These are phyloP conservation scores for Chamaenerion angustifolium DNA, from an alignment of 345 rosid genomes.

Conservation along the genomic window DNA sequence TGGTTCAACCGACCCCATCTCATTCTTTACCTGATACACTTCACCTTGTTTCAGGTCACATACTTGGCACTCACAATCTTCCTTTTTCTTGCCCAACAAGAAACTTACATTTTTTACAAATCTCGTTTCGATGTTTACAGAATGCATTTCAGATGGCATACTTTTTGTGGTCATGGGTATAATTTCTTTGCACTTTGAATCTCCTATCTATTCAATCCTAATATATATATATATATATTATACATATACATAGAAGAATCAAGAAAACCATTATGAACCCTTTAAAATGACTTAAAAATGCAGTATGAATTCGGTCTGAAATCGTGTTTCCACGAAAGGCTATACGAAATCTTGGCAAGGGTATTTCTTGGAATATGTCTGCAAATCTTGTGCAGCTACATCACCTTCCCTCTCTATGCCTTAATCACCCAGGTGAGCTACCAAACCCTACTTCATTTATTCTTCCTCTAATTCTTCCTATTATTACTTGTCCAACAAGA, in stretches of 20 bases:
- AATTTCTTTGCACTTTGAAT: not conserved
- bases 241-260: too few relatives aligned
- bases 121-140: conserved; percentile 7
- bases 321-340: conserved; percentile 22
- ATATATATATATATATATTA: too few relatives aligned
- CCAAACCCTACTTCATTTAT: not conserved
- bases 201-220: not conserved
- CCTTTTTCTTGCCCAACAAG: not conserved
- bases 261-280: too few relatives aligned
- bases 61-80: not conserved
- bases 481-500: not conserved
- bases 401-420: conserved; percentile 32
- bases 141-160: conserved; percentile 42
- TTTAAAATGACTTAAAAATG: conserved; percentile 1
- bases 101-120: not conserved
- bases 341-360: conserved; percentile 9
- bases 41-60: conserved; percentile 29
- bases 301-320: conserved; percentile 26
- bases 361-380: conserved; percentile 16
- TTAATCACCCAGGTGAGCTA: conserved; percentile 24
- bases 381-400: conserved; percentile 29
- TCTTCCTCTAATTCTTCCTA: too few relatives aligned
- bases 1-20: conserved; percentile 30
- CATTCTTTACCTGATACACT: conserved; percentile 27
- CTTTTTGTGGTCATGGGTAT: conserved; percentile 43